Evolutionary conservation across 441 rosid genomes (phyloP).

Genomic region (Euphorbia celastroides): DNA sequence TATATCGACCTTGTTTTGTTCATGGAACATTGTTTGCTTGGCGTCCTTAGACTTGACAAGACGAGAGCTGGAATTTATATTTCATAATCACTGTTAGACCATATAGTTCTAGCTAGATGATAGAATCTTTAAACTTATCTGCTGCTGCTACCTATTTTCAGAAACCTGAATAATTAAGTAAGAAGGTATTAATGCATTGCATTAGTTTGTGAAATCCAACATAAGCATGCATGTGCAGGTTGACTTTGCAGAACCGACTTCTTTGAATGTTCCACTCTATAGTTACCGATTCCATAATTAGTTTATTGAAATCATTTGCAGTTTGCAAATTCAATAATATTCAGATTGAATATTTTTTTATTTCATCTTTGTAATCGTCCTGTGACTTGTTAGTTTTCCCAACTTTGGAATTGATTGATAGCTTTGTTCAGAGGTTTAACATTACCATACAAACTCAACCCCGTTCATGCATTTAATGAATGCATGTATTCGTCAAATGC

Average conservation of each 20-base stretch:
- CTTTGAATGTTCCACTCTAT: not conserved
- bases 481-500: not conserved
- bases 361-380: not conserved
- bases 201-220: not conserved
- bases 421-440: too few relatives aligned
- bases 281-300: not conserved
- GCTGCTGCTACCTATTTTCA: too few relatives aligned
- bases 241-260: not conserved
- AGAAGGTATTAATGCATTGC: not conserved
- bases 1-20: not conserved
- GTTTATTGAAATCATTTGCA: not conserved
- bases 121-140: not conserved
- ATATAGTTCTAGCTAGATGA: not conserved
- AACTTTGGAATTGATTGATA: too few relatives aligned
- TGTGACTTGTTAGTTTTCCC: too few relatives aligned
- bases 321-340: not conserved
- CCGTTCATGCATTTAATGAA: too few relatives aligned
- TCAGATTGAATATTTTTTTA: not conserved
- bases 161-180: not conserved
- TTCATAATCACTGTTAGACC: not conserved
- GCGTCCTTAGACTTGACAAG: not conserved
- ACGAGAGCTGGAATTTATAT: not conserved
- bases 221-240: not conserved
- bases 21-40: not conserved
- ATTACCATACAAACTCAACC: too few relatives aligned